Percentiles rank a stretch among this genome's conserved stretches.
Evolutionary conservation across 1,284 basidiomycete genomes (phyloP).

Genomic region (Puccinia hordei): DNA sequence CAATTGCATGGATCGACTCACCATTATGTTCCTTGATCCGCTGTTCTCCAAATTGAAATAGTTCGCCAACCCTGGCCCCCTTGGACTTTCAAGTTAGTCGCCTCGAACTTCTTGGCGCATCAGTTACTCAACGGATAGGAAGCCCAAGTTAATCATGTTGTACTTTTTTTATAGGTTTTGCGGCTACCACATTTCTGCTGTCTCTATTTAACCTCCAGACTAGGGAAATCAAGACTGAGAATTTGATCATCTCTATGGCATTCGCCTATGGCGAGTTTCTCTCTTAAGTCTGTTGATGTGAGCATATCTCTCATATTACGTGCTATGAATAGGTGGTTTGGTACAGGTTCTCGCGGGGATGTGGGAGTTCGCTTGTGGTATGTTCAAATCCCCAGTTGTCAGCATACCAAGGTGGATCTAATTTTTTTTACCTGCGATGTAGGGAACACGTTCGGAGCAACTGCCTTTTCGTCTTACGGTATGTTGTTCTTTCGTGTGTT

Average conservation of each 20-base stretch:
- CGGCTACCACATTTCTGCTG: slow-evolving; percentile 65
- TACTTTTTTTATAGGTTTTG: slow-evolving; percentile 61
- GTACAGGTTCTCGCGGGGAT: slow-evolving; percentile 67
- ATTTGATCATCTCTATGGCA: slow-evolving; percentile 81
- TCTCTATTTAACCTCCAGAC: slow-evolving; percentile 61
- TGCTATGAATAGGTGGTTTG: slow-evolving; percentile 68
- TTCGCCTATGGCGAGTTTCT: slow-evolving; percentile 63
- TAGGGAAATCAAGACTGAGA: slow-evolving; percentile 63
- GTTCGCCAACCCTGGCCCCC: slow-evolving; percentile 32
- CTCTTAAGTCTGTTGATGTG: neutral
- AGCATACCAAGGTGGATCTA: neutral
- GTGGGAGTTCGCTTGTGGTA: slow-evolving; percentile 60
- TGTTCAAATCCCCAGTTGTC: neutral
- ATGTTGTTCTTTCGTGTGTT: slow-evolving; percentile 6
- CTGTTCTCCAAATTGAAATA: neutral
- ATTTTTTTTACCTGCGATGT: neutral
- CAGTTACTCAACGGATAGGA: neutral
- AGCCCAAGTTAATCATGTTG: neutral
- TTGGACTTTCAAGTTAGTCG: slow-evolving; percentile 30
- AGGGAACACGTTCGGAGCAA: slow-evolving; percentile 63
- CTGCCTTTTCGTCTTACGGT: slow-evolving; percentile 62
- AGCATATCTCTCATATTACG: neutral
- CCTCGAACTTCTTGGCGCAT: neutral
- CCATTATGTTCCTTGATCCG: too few relatives aligned
- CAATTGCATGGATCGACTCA: too few relatives aligned